Evolutionary conservation across 495 filamentous ascomycete species (phyloP), one percentile per base, ranked within the genome.

Genomic region (Penicillium cinerascens): DNA sequence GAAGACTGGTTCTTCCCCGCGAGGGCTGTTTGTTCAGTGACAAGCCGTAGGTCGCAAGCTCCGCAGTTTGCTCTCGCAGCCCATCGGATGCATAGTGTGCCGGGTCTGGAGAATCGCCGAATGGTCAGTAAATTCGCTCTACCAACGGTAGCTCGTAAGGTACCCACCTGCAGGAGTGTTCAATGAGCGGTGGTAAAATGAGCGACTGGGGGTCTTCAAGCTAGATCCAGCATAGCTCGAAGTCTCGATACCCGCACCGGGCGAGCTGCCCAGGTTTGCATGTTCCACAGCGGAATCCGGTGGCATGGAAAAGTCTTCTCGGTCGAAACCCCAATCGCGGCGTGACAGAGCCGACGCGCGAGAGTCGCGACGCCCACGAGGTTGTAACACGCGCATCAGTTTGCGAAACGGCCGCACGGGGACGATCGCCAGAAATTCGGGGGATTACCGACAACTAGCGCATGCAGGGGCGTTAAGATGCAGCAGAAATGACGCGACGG

Each of bases 31-130:
- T 58, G 54, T 59, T 64, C 26, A 66, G 38, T 62, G 87, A 89
- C 27, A 97, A 76, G n/a, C 87, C 87, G 56, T 88, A 88, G 6
- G 82, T 89, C 21, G 93, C 92, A 29, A 98, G 80, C 65, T 96
- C 89, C 27, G 91, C 91, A 2, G 93, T 95, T 62, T 95, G 85
- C 65, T 96, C 88, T 47, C 93, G 85, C 11, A 98, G 87, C 51
- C 82, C 87, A 39, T 83, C 79, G 20, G 81, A 82, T 22, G 87
- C 83, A 69, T 88, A 87, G 49, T 87, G 83, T 6, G 82, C 79
- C 55, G 78, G 82, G 60, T 95, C 88, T 73, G 78, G 69, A 44
- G 44, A 33, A 29, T 67, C 9, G 75, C 49, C 44, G 17, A 49
- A 42, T 51, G 47, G 52, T 75, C 58, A 76, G 66, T 57, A 64